phyloP scores from a whole-genome alignment of 331 rosid species.

The Rhamnella rubrinervis region DNA sequence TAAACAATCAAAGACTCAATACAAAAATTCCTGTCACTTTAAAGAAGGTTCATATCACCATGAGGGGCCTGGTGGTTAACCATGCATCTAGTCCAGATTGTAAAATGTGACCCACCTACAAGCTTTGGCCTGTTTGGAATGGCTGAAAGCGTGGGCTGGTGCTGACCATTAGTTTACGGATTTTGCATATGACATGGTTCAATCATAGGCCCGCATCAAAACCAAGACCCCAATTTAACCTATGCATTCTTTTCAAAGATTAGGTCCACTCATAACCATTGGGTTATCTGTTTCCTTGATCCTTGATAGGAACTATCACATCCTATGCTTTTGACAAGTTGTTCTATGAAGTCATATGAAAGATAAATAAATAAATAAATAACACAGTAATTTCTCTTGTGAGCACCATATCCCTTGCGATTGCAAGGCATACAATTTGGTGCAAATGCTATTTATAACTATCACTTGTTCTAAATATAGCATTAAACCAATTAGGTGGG shows the following conservation, averaged over 20 bases:
- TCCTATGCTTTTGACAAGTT: slow-evolving; percentile 13
- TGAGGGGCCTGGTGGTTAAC: slow-evolving; percentile 17
- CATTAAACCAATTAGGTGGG: slow-evolving; percentile 27
- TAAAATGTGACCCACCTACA: slow-evolving; percentile 18
- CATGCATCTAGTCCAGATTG: slow-evolving; percentile 14
- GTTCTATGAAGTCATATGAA: slow-evolving; percentile 4
- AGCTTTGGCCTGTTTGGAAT: slow-evolving; percentile 18
- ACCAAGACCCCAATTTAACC: slow-evolving; percentile 24
- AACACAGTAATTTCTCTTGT: not conserved
- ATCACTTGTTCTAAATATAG: slow-evolving; percentile 10
- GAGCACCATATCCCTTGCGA: slow-evolving; percentile 1
- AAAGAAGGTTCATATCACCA: slow-evolving; percentile 4
- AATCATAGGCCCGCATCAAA: slow-evolving; percentile 22
- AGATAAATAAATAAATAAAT: not conserved
- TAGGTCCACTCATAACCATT: slow-evolving; percentile 25
- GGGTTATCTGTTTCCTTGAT: slow-evolving; percentile 6
- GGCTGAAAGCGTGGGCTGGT: slow-evolving; percentile 10
- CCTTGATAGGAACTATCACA: slow-evolving; percentile 21
- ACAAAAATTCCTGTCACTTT: slow-evolving; percentile 14
- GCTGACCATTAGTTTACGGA: slow-evolving; percentile 12
- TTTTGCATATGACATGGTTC: slow-evolving; percentile 8
- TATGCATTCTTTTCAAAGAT: slow-evolving; percentile 14
- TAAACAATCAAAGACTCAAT: slow-evolving; percentile 6
- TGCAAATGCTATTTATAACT: not conserved
- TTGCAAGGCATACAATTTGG: slow-evolving; percentile 10